phyloP scores from a whole-genome alignment of 1,284 basidiomycete genomes.

The Ustilago sp. region DNA sequence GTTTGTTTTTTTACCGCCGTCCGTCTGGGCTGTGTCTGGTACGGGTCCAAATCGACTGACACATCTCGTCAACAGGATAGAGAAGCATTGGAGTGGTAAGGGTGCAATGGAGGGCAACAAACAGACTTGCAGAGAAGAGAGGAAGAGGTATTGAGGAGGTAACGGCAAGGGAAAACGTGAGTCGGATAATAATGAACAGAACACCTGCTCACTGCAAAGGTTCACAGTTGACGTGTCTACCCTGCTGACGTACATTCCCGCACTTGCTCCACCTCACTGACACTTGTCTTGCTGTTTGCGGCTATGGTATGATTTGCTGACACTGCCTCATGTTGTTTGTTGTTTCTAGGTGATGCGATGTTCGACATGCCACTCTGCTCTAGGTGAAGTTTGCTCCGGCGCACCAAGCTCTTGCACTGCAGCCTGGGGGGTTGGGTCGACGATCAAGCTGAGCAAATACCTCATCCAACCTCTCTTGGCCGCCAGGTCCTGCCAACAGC shows the following conservation, averaged over 20 bases:
- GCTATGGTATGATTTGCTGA: neutral
- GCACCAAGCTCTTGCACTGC: neutral
- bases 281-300: neutral
- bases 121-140: neutral
- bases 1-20: slow-evolving; percentile 15
- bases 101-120: neutral
- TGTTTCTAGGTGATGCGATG: slow-evolving; percentile 11
- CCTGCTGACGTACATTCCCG: slow-evolving; percentile 24
- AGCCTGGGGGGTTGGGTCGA: neutral
- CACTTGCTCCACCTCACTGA: neutral
- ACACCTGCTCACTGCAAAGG: slow-evolving; percentile 38
- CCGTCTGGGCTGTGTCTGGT: slow-evolving; percentile 15
- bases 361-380: neutral
- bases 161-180: neutral
- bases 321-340: neutral
- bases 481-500: neutral
- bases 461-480: neutral
- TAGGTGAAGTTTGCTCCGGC: slow-evolving; percentile 8
- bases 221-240: slow-evolving; percentile 30
- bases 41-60: neutral
- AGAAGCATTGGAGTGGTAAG: neutral
- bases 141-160: neutral
- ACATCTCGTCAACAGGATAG: neutral
- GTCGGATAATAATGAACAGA: slow-evolving; percentile 43
- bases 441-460: slow-evolving; percentile 31